Base-by-base conservation (phyloP, 2,329 filamentous ascomycete species). In the Colletotrichum nymphaeae region DNA sequence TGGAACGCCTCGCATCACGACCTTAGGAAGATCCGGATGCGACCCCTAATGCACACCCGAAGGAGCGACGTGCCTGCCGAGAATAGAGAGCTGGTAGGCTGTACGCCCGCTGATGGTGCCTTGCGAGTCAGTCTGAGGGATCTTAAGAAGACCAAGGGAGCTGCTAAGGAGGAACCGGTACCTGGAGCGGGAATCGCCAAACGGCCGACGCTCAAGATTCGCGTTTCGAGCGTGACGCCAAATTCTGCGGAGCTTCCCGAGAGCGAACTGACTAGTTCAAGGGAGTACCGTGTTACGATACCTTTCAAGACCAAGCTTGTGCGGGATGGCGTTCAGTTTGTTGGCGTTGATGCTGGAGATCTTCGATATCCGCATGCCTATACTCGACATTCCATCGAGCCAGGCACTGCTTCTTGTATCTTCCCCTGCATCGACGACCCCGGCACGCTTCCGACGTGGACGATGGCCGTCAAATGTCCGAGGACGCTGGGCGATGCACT, bases 371-470 rank as follows among this genome's bases (percentile, higher is more conserved):
- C 97, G 0, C 96, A 99, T 84, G 92, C 94, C 62, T 99, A 97
- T 81, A 97, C 96, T 0, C 93, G 92, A 53, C 95, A 96, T 79
- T 93, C 93, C 2, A 86, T 93, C 55, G 92, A 94, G 74, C 91
- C 95, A 0, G 95, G 95, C 35, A 92, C 91, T 22, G 92, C 95
- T 1, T 96, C 92, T 59, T 95, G 93, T 77, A 91, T 98, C 30
- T 99, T 99, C 78, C 97, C 97, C 0, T 98, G 97, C 81, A 88
- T 98, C 65, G 97, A 99, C 80, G 94, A 97, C 79, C 90, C 93
- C 28, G 91, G 92, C 42, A 92, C 94, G 70, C 90, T 95, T 69
- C 96, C 93, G 79, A 92, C 92, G 12, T 99, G 97, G 94, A 94
- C 95, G 70, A 88, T 99, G 63, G 94, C 94, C 2, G 92, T 99